These are phyloP conservation scores for Phytophthora palmivora DNA, from an alignment of 352 stramenopile species.

Conservation along the genomic window DNA sequence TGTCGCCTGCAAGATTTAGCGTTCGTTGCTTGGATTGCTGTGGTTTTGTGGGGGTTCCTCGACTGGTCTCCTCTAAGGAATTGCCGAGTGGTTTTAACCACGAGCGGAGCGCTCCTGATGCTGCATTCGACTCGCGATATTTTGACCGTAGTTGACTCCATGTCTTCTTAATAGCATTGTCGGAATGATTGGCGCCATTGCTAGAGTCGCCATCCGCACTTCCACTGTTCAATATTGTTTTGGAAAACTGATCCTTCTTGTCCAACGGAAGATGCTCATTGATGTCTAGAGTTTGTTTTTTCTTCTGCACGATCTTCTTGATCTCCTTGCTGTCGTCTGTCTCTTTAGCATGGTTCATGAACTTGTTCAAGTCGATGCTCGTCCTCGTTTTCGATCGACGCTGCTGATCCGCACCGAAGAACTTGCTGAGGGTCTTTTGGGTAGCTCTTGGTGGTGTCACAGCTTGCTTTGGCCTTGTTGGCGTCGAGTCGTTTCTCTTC, in stretches of 20 bases:
- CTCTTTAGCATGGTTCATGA: slow-evolving; percentile 42
- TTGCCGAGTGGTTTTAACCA: slow-evolving; percentile 25
- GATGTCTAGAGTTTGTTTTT: slow-evolving; percentile 31
- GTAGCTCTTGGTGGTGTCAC: slow-evolving; percentile 1
- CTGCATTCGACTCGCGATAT: slow-evolving; percentile 23
- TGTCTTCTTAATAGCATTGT: slow-evolving; percentile 10
- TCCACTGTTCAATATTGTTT: slow-evolving; percentile 10
- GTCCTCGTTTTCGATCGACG: slow-evolving; percentile 28
- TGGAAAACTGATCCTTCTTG: slow-evolving; percentile 21
- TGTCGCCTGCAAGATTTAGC: slow-evolving; percentile 21
- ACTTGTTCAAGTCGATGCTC: slow-evolving; percentile 32
- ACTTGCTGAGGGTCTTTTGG: slow-evolving; percentile 32
- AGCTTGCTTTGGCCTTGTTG: background rate
- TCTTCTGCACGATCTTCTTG: slow-evolving; percentile 30
- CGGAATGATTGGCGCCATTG: background rate
- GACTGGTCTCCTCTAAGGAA: slow-evolving; percentile 17
- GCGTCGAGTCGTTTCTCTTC: slow-evolving; percentile 22
- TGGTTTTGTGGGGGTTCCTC: slow-evolving; percentile 6
- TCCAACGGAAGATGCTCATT: slow-evolving; percentile 46
- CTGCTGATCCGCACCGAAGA: slow-evolving; percentile 20
- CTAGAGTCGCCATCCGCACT: background rate
- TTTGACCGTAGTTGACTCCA: slow-evolving; percentile 30
- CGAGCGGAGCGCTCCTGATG: slow-evolving; percentile 6
- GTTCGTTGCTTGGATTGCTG: slow-evolving; percentile 18
- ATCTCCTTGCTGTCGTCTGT: slow-evolving; percentile 36